These are phyloP conservation scores for Musa itinerans DNA, from an alignment of 176 grass and related monocot species.

Conservation along the genomic window DNA sequence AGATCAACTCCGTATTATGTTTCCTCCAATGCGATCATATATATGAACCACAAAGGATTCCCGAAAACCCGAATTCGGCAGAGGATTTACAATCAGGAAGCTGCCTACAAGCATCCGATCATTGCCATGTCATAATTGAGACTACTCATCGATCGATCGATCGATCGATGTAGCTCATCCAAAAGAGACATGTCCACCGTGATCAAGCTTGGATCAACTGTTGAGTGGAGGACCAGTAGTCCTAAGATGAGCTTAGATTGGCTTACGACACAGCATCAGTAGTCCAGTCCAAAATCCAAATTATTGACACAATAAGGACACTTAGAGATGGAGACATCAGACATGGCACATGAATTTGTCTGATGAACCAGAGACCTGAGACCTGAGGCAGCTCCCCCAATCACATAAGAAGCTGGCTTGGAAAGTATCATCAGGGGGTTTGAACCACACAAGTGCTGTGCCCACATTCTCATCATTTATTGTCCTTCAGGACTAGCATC, in stretches of 20 bases:
- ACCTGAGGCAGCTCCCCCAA: background rate
- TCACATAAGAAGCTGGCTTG: background rate
- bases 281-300: background rate
- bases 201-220: background rate
- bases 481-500: background rate
- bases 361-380: background rate
- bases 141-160: background rate
- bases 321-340: background rate
- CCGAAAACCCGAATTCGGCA: too few species aligned
- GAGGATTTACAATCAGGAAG: too few species aligned
- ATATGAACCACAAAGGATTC: too few species aligned
- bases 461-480: background rate
- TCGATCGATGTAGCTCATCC: background rate
- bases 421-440: background rate
- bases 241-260: background rate
- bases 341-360: conserved; percentile 5
- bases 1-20: too few species aligned
- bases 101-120: background rate
- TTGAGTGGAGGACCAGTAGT: background rate
- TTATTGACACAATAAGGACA: background rate
- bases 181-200: background rate
- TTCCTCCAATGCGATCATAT: too few species aligned
- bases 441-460: background rate
- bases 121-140: background rate
- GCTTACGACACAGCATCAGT: background rate